Conservation (phyloP, 768 basidiomycete species). For the Nidularia sp. region DNA sequence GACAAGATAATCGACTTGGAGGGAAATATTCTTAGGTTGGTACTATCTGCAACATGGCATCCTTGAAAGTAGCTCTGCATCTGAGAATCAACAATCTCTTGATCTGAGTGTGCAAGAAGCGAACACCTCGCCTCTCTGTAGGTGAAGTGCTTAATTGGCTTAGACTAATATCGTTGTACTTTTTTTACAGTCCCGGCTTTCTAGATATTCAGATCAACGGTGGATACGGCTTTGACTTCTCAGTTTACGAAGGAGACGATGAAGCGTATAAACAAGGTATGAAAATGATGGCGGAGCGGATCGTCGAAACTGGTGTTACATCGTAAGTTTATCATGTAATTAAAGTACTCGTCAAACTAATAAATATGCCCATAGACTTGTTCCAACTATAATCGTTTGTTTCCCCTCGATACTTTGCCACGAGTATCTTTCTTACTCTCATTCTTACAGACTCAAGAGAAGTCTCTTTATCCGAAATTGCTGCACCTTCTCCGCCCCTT, state of each 20-base stretch:
- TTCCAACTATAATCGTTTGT: constrained; percentile 72
- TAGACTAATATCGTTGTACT: background rate
- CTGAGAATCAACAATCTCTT: too few species aligned
- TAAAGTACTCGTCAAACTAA: too few species aligned
- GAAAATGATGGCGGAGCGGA: constrained; percentile 65
- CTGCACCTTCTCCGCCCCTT: constrained; percentile 66
- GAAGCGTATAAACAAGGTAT: constrained; percentile 65
- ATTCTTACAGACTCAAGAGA: constrained; percentile 66
- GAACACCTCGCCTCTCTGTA: too few species aligned
- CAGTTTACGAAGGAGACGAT: constrained; percentile 72
- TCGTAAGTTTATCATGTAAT: constrained; percentile 45
- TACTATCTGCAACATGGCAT: background rate
- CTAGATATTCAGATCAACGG: constrained; percentile 91
- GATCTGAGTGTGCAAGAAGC: too few species aligned
- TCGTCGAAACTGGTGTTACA: constrained; percentile 86
- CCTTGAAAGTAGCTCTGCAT: background rate
- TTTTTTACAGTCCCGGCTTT: constrained; percentile 63
- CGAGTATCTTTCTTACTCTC: background rate
- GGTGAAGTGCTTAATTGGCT: too few species aligned
- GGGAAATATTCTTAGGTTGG: constrained; percentile 73
- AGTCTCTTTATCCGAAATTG: constrained; percentile 67
- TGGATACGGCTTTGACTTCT: constrained; percentile 85
- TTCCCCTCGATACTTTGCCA: background rate
- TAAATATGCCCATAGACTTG: constrained; percentile 27
- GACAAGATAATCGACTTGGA: constrained; percentile 61